Evolutionary conservation across 75 land plant species (phyloP).

Genomic region (Selaginella moellendorffii): DNA sequence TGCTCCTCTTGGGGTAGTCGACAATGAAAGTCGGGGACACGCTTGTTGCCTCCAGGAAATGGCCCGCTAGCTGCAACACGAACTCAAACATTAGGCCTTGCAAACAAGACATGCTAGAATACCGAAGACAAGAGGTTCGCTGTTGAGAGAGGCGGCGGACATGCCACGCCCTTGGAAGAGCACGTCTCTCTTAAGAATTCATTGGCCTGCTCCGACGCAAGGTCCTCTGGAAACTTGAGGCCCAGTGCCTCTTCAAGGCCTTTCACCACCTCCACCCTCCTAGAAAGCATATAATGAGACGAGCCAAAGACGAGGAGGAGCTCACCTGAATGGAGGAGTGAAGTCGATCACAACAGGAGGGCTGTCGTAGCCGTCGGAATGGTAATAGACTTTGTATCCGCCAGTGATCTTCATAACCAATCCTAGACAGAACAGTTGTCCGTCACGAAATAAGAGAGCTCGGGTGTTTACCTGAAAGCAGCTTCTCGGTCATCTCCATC

Average conservation of each 20-base stretch:
- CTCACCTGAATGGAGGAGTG: slow-evolving; percentile 96
- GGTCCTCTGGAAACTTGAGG: slow-evolving; percentile 53
- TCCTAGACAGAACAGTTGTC: slow-evolving; percentile 27
- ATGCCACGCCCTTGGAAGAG: slow-evolving; percentile 55
- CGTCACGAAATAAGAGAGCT: too few relatives aligned
- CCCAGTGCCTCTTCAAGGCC: slow-evolving; percentile 50
- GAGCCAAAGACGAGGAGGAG: neutral
- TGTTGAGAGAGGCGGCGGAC: slow-evolving; percentile 88
- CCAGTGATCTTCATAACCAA: slow-evolving; percentile 90
- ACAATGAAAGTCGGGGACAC: slow-evolving; percentile 82
- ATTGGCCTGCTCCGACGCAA: slow-evolving; percentile 55
- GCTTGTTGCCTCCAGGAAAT: slow-evolving; percentile 76
- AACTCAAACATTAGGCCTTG: too few relatives aligned
- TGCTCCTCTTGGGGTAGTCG: slow-evolving; percentile 87
- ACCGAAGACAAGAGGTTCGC: slow-evolving; percentile 78
- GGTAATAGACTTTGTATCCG: slow-evolving; percentile 71
- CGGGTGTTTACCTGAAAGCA: slow-evolving; percentile 91
- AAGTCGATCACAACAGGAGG: slow-evolving; percentile 87
- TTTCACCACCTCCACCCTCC: slow-evolving; percentile 79
- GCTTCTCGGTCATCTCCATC: slow-evolving; percentile 71
- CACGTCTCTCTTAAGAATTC: slow-evolving; percentile 56
- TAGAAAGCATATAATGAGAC: slow-evolving; percentile 11
- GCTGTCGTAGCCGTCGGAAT: slow-evolving; percentile 61
- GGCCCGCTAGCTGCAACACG: slow-evolving; percentile 92
- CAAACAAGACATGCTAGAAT: neutral